phyloP scores from a whole-genome alignment of 2,329 filamentous ascomycete genomes.

The Chrysosporium keratinophilum region DNA sequence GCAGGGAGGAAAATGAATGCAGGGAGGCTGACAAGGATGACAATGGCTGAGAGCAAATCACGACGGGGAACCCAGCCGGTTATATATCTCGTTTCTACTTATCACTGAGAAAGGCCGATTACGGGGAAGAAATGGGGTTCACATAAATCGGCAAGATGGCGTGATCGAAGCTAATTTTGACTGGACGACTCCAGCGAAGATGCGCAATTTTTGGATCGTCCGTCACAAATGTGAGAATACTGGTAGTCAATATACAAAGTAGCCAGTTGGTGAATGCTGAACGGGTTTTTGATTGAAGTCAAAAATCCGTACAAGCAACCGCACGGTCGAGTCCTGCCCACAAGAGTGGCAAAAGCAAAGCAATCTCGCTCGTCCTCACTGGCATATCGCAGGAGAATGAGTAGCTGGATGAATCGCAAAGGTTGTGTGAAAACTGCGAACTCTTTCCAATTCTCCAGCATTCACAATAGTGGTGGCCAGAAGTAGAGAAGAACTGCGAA shows the following conservation, averaged over 20 bases:
- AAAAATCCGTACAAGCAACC: too few relatives aligned
- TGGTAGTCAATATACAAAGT: neutral
- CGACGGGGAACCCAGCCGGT: neutral
- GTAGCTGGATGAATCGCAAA: too few relatives aligned
- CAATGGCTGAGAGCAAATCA: neutral
- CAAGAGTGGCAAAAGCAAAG: too few relatives aligned
- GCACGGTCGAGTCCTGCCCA: too few relatives aligned
- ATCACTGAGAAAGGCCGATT: neutral
- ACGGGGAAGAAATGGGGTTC: neutral
- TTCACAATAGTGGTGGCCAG: too few relatives aligned
- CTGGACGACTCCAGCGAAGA: neutral
- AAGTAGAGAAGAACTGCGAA: too few relatives aligned
- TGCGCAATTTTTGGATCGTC: constrained; percentile 2
- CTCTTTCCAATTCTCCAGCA: too few relatives aligned
- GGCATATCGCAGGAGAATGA: too few relatives aligned
- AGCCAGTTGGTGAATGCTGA: neutral
- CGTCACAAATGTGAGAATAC: neutral
- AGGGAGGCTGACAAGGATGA: neutral
- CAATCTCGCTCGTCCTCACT: too few relatives aligned
- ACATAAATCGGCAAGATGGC: constrained; percentile 6
- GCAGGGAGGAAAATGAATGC: neutral
- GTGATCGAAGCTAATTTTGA: constrained; percentile 12
- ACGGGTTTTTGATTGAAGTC: too few relatives aligned
- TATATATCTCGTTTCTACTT: neutral
- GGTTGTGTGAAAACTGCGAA: too few relatives aligned